Conservation (phyloP, 1,139 yeast species). For the Blastobotrys serpentis region DNA sequence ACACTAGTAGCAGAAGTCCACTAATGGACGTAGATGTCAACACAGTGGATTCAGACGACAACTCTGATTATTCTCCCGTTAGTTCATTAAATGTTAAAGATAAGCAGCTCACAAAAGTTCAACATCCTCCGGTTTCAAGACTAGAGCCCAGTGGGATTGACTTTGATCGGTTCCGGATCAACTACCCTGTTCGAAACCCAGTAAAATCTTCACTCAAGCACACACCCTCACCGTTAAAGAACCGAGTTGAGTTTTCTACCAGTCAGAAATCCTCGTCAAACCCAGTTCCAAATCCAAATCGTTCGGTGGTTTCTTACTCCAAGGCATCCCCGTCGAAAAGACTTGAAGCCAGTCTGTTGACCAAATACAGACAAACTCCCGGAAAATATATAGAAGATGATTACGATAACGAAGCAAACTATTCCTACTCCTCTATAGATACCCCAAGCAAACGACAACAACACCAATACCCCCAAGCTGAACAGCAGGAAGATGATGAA, state of each 20-base stretch:
- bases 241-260: slow-evolving; percentile 1
- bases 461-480: not conserved
- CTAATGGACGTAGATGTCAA: slow-evolving; percentile 7
- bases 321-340: slow-evolving; percentile 15
- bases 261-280: not conserved
- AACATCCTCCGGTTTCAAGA: not conserved
- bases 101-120: slow-evolving; percentile 6
- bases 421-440: not conserved
- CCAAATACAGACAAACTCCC: slow-evolving; percentile 14
- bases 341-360: slow-evolving; percentile 12
- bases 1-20: not conserved
- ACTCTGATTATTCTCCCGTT: slow-evolving; percentile 15
- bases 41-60: slow-evolving; percentile 16
- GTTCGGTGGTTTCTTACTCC: slow-evolving; percentile 8
- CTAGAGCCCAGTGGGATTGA: slow-evolving; percentile 5
- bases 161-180: slow-evolving; percentile 1
- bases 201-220: not conserved
- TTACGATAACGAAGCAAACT: not conserved
- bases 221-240: slow-evolving; percentile 2
- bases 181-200: slow-evolving; percentile 7
- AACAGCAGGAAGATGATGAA: slow-evolving; percentile 13
- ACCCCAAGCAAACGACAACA: slow-evolving; percentile 1
- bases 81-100: not conserved
- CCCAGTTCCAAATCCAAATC: slow-evolving; percentile 6
- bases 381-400: not conserved